Percentiles rank a stretch among this genome's conserved stretches.
These are phyloP conservation scores for Fusarium napiforme DNA, from an alignment of 2,329 filamentous ascomycete species.

Conservation along the genomic window DNA sequence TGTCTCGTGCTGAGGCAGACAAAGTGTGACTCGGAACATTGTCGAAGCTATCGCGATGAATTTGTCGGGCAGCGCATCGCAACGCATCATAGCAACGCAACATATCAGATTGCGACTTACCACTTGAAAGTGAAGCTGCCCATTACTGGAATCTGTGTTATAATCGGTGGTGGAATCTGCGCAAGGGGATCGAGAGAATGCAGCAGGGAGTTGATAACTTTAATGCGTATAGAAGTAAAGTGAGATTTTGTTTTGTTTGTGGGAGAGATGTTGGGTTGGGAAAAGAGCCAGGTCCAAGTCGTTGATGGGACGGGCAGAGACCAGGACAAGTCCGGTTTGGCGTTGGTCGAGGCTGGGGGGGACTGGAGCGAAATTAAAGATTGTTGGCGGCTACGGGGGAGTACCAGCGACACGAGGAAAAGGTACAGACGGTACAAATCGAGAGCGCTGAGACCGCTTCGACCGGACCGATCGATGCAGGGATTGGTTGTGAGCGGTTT, in stretches of 20 bases:
- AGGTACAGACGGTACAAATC: constrained; percentile 31
- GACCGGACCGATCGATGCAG: constrained; percentile 33
- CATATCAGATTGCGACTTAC: constrained; percentile 57
- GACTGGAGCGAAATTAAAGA: constrained; percentile 44
- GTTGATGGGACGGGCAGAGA: constrained; percentile 30
- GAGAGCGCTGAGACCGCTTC: constrained; percentile 27
- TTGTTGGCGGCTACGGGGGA: constrained; percentile 38
- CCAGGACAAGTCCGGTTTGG: constrained; percentile 41
- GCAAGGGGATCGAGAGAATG: constrained; percentile 18
- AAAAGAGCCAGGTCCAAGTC: constrained; percentile 33
- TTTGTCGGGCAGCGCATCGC: constrained; percentile 28
- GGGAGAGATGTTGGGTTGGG: constrained; percentile 40
- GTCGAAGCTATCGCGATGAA: not conserved
- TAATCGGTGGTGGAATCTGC: constrained; percentile 26
- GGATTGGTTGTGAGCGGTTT: constrained; percentile 35
- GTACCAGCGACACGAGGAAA: constrained; percentile 28
- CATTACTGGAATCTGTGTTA: constrained; percentile 57
- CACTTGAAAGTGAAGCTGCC: constrained; percentile 77
- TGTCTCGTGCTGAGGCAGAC: constrained; percentile 14
- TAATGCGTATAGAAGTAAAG: constrained; percentile 31
- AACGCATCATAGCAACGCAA: not conserved
- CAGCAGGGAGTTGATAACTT: constrained; percentile 23
- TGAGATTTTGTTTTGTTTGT: constrained; percentile 37
- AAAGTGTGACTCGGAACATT: constrained; percentile 11
- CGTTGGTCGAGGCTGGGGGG: constrained; percentile 41